Evolutionary conservation across 192 early-diverging fungal genomes (phyloP).

Genomic region (Mortierella alpina): DNA sequence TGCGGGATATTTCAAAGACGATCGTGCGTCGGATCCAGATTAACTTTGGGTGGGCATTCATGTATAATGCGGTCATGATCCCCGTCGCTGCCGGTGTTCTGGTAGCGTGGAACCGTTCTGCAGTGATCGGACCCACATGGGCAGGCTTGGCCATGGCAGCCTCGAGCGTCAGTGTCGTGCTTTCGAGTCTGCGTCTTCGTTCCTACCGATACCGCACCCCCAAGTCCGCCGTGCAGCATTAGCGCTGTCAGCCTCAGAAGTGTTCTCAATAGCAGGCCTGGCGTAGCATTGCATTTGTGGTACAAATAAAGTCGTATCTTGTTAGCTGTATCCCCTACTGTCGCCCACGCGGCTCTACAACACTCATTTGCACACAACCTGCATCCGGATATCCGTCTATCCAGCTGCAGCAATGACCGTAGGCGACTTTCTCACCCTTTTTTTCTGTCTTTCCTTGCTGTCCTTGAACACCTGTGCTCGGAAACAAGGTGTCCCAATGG

Average conservation of each 20-base stretch:
- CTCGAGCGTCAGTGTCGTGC: conserved; percentile 86
- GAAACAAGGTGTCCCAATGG: no score
- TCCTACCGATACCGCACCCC: conserved; percentile 24
- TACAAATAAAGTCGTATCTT: no score
- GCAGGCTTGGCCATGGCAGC: conserved; percentile 93
- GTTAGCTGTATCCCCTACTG: no score
- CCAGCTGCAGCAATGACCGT: no score
- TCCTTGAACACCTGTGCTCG: no score
- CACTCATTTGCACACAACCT: no score
- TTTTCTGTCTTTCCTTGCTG: conserved; percentile 1
- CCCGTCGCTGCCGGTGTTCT: conserved; percentile 92
- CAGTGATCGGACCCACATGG: conserved; percentile 73
- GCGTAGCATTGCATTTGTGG: no score
- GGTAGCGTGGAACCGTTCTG: conserved; percentile 62
- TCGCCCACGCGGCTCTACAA: no score
- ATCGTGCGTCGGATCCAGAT: conserved; percentile 83
- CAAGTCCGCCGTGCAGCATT: background rate
- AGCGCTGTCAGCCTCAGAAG: no score
- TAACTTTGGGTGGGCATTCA: conserved; percentile 92
- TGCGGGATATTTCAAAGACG: conserved; percentile 80
- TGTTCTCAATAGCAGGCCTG: no score
- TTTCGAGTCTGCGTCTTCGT: conserved; percentile 70
- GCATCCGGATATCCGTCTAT: no score
- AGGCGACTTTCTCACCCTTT: conserved; percentile 4
- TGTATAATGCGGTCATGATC: conserved; percentile 89